These are phyloP conservation scores for Rauvolfia tetraphylla DNA, from an alignment of 257 asterid species.

Conservation along the genomic window DNA sequence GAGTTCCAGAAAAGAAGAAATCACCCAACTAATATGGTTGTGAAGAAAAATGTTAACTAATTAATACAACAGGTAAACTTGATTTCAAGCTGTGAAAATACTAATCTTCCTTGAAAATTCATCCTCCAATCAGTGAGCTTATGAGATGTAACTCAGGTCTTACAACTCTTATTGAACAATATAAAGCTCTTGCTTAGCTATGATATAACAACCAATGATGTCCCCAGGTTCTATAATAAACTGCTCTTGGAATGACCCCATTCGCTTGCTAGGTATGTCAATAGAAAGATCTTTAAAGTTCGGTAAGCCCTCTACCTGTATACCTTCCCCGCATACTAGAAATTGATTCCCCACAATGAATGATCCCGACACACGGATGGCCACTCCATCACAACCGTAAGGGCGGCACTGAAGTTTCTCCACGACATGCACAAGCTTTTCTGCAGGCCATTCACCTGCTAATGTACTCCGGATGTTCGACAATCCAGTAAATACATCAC, in stretches of 20 bases:
- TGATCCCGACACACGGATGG: conserved; percentile 83
- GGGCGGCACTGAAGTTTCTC: conserved; percentile 94
- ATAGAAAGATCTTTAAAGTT: conserved; percentile 68
- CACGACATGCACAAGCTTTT: conserved; percentile 91
- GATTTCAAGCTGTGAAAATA: neutral
- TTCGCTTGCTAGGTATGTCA: conserved; percentile 67
- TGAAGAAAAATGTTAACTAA: too few relatives aligned
- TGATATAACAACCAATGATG: conserved; percentile 61
- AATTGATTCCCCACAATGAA: conserved; percentile 87
- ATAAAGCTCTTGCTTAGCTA: conserved; percentile 83
- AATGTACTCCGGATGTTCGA: conserved; percentile 71
- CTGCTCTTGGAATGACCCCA: conserved; percentile 92
- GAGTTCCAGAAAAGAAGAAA: too few relatives aligned
- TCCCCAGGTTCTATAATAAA: conserved; percentile 52
- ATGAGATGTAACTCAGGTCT: too few relatives aligned
- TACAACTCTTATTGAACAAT: conserved; percentile 34
- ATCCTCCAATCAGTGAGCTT: neutral
- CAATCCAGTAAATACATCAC: conserved; percentile 48
- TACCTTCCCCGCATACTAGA: conserved; percentile 93
- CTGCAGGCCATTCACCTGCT: conserved; percentile 93
- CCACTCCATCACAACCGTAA: conserved; percentile 63
- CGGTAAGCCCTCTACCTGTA: conserved; percentile 88
- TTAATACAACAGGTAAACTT: too few relatives aligned
- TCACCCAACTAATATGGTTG: too few relatives aligned
- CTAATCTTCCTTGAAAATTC: neutral